Base-by-base conservation (phyloP, 1,284 basidiomycete species). In the Cryptococcus sp. region DNA sequence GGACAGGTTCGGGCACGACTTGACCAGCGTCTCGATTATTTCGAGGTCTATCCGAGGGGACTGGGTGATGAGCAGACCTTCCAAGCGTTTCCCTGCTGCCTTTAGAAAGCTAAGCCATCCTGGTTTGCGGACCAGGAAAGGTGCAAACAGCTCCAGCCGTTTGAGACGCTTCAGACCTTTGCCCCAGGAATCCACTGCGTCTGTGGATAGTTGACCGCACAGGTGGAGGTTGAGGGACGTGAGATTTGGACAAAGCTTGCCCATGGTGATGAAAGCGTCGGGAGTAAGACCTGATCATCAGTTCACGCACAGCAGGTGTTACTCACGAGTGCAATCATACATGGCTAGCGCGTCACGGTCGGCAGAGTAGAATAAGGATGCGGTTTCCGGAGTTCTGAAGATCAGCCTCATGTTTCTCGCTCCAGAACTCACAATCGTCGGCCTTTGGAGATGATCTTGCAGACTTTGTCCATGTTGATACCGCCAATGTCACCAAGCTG, bases 281-380 rank as follows among this genome's bases (percentile, higher is more conserved):
- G 88, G 83, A 0, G 84, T 78, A 26, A 96, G 82, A 46, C 86
- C 90, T 93, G 22, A 26, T 7, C 25, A 16, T 17, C 39, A 26
- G 22, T 5, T 11, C 34, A 34, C 25, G 3, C 7, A 6, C 45
- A 22, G 53, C n/a, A 11, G 7, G 10, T 4, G 8, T 2, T 5
- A 81, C 88, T 62, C 74, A 93, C 91, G 87, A 1, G 94, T 96
- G 60, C 88, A 91, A 77, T 99, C 96, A 72, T 93, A 96, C 49
- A 99, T 79, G 0, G 83, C 85, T 39, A 99, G 80, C 6, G 81
- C 83, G 1, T 81, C 83, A 58, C 93, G 88, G 41, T 83, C 78
- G 1, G 85, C 80, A 55, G 87, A 86, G 69, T 97, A 92, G 78
- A 99, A 95, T 17, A 99, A 80, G 37, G 84, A 83, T 0, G 86